Conservation (phyloP, 2,329 filamentous ascomycete genomes). For the Colletotrichum scovillei region DNA sequence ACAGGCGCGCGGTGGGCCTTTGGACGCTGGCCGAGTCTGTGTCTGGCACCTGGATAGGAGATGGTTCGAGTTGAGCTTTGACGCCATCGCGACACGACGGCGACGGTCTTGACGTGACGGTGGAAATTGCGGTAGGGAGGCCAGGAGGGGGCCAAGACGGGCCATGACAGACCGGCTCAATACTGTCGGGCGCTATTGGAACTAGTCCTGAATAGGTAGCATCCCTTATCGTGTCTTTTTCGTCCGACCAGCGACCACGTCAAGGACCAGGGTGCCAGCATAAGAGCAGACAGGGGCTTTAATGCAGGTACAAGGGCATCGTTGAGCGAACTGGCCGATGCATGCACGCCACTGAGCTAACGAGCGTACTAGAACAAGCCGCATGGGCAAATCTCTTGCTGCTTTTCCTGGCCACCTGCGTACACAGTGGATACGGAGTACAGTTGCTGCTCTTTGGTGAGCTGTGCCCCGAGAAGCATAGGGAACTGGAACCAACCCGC, state of each 20-base stretch:
- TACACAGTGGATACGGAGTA: background rate
- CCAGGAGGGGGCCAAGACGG: constrained; percentile 27
- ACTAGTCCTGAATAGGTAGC: constrained; percentile 32
- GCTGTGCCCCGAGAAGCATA: background rate
- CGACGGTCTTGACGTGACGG: constrained; percentile 24
- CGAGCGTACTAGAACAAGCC: constrained; percentile 6
- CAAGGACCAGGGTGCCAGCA: constrained; percentile 10
- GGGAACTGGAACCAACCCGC: constrained; percentile 11
- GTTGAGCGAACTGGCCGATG: constrained; percentile 18
- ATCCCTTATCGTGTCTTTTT: constrained; percentile 25
- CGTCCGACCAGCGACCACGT: background rate
- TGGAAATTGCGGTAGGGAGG: constrained; percentile 32
- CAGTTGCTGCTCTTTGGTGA: background rate
- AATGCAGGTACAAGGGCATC: constrained; percentile 36
- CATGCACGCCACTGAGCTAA: constrained; percentile 30
- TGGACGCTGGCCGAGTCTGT: constrained; percentile 4
- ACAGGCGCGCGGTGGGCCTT: constrained; percentile 16
- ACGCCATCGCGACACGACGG: constrained; percentile 23
- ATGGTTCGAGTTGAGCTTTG: constrained; percentile 26
- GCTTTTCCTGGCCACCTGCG: constrained; percentile 11
- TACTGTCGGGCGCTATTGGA: background rate
- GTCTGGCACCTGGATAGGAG: background rate
- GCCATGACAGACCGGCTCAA: constrained; percentile 14
- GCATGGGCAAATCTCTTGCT: constrained; percentile 31
- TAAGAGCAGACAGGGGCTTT: constrained; percentile 8